phyloP scores from a whole-genome alignment of 805 yeast species.

The Saturnispora kantuleensis region DNA sequence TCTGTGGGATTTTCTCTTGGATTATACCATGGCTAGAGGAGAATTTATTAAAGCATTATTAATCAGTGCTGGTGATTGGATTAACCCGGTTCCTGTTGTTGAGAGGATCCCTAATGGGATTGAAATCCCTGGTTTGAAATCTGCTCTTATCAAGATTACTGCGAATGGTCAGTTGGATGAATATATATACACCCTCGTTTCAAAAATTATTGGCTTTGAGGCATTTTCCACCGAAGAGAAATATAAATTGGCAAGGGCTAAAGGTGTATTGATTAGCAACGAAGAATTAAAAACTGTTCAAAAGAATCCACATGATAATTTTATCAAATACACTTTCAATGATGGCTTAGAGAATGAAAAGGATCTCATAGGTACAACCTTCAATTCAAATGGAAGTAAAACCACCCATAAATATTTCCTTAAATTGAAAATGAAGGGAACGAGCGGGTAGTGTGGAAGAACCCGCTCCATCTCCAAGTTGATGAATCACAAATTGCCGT shows the following conservation, averaged over 20 bases:
- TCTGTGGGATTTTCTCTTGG: conserved; percentile 70
- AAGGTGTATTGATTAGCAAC: conserved; percentile 27
- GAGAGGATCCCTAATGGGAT: conserved; percentile 51
- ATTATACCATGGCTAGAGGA: conserved; percentile 62
- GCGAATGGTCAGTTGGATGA: conserved; percentile 50
- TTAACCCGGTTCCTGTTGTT: conserved; percentile 63
- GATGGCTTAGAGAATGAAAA: conserved; percentile 22
- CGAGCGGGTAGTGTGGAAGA: too few species aligned
- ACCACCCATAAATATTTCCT: conserved; percentile 26
- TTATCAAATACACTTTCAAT: conserved; percentile 5
- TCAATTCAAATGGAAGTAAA: conserved; percentile 26
- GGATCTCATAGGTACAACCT: conserved; percentile 24
- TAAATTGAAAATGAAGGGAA: conserved; percentile 13
- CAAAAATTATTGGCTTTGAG: conserved; percentile 45
- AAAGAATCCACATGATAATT: conserved; percentile 2
- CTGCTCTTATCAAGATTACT: conserved; percentile 51
- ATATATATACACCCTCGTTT: conserved; percentile 45
- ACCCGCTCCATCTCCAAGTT: neutral
- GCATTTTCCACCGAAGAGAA: conserved; percentile 29
- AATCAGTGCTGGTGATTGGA: conserved; percentile 52
- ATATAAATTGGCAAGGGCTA: conserved; percentile 22
- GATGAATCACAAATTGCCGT: neutral
- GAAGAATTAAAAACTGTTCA: conserved; percentile 7
- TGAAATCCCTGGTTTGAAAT: conserved; percentile 55
- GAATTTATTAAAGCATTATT: conserved; percentile 67